These are phyloP conservation scores for Dothideomycetes sp. DNA, from an alignment of 2,329 filamentous ascomycete genomes.

Conservation along the genomic window DNA sequence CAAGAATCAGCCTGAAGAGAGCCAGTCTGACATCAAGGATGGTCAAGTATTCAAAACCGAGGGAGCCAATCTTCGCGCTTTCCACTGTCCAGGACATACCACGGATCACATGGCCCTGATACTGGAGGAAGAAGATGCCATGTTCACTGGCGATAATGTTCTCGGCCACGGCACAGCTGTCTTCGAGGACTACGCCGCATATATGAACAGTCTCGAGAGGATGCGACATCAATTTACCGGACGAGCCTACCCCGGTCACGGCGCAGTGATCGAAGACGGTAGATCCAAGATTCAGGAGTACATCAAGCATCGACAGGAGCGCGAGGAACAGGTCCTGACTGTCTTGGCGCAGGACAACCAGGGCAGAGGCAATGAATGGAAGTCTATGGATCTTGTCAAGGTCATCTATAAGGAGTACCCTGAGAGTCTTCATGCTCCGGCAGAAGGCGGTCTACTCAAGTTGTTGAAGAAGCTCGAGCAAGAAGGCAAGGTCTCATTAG, in stretches of 20 bases:
- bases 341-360: conserved; percentile 37
- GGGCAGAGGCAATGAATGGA: conserved; percentile 40
- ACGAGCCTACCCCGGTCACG: conserved; percentile 79
- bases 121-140: conserved; percentile 63
- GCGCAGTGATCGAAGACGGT: conserved; percentile 64
- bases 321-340: conserved; percentile 67
- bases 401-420: conserved; percentile 75
- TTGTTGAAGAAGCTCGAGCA: conserved; percentile 66
- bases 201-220: conserved; percentile 55
- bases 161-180: conserved; percentile 78
- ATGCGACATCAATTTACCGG: conserved; percentile 58
- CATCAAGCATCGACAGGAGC: conserved; percentile 64
- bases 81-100: conserved; percentile 65
- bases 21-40: conserved; percentile 44
- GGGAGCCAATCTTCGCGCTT: conserved; percentile 56
- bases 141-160: conserved; percentile 86
- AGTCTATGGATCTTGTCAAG: conserved; percentile 73
- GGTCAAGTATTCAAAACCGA: conserved; percentile 45
- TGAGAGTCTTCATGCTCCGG: conserved; percentile 62
- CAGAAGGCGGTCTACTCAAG: conserved; percentile 64
- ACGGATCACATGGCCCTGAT: conserved; percentile 72
- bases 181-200: conserved; percentile 64
- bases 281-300: conserved; percentile 67
- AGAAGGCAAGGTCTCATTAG: conserved; percentile 50
- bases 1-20: conserved; percentile 49